A percentile compares a stretch with the other conserved stretches of the same genome.
Conservation (phyloP, 2,329 filamentous ascomycete species). For the Dichotomopilus funicola region DNA sequence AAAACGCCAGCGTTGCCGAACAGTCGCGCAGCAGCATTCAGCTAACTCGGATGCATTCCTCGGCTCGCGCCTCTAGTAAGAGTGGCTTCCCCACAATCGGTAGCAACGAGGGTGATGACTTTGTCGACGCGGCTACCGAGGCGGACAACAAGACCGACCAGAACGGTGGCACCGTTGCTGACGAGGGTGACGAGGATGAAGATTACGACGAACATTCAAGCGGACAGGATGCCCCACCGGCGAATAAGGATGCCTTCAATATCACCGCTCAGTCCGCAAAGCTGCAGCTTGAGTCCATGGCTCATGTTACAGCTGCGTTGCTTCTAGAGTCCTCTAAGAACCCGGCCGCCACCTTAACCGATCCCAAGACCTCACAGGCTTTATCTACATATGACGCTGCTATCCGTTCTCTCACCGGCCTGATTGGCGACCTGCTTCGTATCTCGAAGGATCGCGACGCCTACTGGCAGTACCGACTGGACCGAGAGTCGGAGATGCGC, state of each 20-base stretch:
- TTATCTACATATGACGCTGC: constrained; percentile 82
- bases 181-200: constrained; percentile 52
- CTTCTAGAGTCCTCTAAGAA: constrained; percentile 63
- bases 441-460: constrained; percentile 92
- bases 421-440: constrained; percentile 79
- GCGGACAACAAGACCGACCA: constrained; percentile 32
- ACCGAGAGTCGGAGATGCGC: constrained; percentile 84
- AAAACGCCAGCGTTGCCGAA: constrained; percentile 47
- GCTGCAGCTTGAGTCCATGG: constrained; percentile 84
- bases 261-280: constrained; percentile 95
- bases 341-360: constrained; percentile 65
- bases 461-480: constrained; percentile 93
- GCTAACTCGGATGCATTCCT: constrained; percentile 36
- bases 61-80: constrained; percentile 30
- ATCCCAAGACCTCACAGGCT: constrained; percentile 69
- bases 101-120: constrained; percentile 50
- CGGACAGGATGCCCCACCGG: constrained; percentile 63
- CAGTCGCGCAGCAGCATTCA: constrained; percentile 40
- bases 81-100: constrained; percentile 36
- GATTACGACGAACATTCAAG: constrained; percentile 77
- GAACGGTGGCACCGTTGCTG: constrained; percentile 27
- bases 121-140: constrained; percentile 41
- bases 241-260: constrained; percentile 88
- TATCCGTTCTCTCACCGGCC: constrained; percentile 75
- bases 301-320: constrained; percentile 76